phyloP scores from a whole-genome alignment of 768 basidiomycete genomes.

The Sistotremastrum suecicum region DNA sequence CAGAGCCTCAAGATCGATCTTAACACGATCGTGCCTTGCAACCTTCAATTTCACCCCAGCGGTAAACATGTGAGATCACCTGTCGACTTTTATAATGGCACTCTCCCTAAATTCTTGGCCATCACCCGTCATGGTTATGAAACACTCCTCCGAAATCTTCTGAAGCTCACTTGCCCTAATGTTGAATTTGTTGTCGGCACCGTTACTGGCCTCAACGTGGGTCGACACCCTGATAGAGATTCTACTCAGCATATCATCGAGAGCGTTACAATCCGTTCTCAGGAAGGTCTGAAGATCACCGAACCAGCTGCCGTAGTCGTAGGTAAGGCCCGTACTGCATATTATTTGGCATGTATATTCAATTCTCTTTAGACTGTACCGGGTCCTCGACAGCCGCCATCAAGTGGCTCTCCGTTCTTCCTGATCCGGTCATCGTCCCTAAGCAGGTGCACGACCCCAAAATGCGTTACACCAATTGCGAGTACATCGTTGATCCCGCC shows the following conservation, averaged over 20 bases:
- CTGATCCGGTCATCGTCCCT: constrained; percentile 8
- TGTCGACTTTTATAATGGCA: background rate
- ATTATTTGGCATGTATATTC: background rate
- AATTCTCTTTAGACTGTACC: constrained; percentile 15
- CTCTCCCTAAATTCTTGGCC: constrained; percentile 10
- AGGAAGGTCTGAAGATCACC: constrained; percentile 5
- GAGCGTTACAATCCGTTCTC: constrained; percentile 9
- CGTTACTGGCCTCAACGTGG: constrained; percentile 13
- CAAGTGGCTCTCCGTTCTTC: constrained; percentile 12
- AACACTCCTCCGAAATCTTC: constrained; percentile 17
- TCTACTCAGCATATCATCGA: background rate
- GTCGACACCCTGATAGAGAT: background rate
- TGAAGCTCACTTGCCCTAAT: constrained; percentile 11
- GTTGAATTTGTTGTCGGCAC: constrained; percentile 14
- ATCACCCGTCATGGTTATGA: constrained; percentile 15
- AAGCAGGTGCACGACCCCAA: constrained; percentile 14
- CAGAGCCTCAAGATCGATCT: background rate
- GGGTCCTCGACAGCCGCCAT: constrained; percentile 15
- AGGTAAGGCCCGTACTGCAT: constrained; percentile 1
- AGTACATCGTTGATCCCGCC: constrained; percentile 5
- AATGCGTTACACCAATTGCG: constrained; percentile 11
- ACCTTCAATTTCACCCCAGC: no score
- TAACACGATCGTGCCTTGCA: no score
- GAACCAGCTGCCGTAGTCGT: constrained; percentile 13
- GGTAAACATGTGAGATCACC: no score